A percentile compares a stretch with the other conserved stretches of the same genome.
phyloP scores from a whole-genome alignment of 225 moss, liverwort and hornwort genomes.

The Bryoerythrophyllum caledonicum region DNA sequence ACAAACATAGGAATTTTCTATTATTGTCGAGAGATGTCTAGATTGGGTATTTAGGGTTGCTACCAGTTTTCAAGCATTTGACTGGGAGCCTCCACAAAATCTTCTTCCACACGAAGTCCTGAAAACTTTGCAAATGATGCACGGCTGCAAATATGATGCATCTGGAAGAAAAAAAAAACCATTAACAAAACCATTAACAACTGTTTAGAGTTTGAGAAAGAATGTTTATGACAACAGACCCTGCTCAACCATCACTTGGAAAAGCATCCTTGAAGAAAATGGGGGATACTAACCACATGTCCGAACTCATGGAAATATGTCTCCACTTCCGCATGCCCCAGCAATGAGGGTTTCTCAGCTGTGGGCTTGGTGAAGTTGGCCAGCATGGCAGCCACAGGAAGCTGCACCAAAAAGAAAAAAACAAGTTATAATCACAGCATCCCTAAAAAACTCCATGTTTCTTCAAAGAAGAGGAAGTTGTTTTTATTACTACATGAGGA shows the following conservation, averaged over 20 bases:
- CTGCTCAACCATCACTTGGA: constrained; percentile 12
- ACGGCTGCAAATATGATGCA: constrained; percentile 99
- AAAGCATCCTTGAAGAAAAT: not conserved
- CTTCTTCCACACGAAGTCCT: constrained; percentile 92
- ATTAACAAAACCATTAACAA: constrained; percentile 1
- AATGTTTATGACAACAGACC: not conserved
- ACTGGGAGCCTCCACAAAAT: constrained; percentile 96
- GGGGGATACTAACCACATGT: constrained; percentile 75
- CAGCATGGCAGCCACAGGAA: constrained; percentile 95
- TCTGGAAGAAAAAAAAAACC: constrained; percentile 50
- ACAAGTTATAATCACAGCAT: constrained; percentile 12
- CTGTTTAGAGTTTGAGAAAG: no score
- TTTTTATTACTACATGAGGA: not conserved
- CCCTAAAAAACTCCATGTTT: not conserved
- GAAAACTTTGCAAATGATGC: constrained; percentile 87
- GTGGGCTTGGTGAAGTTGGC: constrained; percentile 91
- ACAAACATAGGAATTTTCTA: no score
- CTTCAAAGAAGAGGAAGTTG: not conserved
- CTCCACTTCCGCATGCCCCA: constrained; percentile 86
- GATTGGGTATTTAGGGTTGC: no score
- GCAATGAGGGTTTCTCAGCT: constrained; percentile 72
- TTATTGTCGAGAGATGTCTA: no score
- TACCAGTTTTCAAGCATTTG: constrained; percentile 99
- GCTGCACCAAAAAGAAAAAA: constrained; percentile 36
- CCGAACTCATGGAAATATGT: constrained; percentile 98